A percentile compares a stretch with the other conserved stretches of the same genome.
Evolutionary conservation across 768 basidiomycete species (phyloP).

Genomic region (Leucogyrophana mollusca): DNA sequence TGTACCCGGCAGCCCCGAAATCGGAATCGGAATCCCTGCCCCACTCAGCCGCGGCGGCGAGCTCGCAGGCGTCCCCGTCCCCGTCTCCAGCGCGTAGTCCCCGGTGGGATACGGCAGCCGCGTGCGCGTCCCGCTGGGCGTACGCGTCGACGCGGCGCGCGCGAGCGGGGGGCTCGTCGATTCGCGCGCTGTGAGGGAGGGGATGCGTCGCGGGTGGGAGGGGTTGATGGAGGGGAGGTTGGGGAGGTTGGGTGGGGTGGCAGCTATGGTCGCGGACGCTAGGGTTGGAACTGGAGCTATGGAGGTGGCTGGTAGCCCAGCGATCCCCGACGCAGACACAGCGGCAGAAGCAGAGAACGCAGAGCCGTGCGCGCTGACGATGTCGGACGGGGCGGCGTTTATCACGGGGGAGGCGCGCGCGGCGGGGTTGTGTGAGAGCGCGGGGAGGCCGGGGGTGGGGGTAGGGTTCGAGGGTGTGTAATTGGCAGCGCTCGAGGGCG

Average conservation of each 20-base stretch:
- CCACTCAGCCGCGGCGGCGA: constrained; percentile 40
- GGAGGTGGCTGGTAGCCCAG: too few species aligned
- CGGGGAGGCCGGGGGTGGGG: constrained; percentile 8
- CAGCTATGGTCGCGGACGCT: too few species aligned
- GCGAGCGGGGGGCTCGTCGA: constrained; percentile 65
- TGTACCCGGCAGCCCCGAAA: constrained; percentile 46
- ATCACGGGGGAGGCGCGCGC: too few species aligned
- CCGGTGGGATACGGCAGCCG: constrained; percentile 82
- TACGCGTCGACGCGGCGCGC: constrained; percentile 38
- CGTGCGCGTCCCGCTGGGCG: constrained; percentile 22
- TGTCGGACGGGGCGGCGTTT: too few species aligned
- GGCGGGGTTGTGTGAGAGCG: constrained; percentile 37
- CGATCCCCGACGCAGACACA: too few species aligned
- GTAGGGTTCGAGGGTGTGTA: constrained; percentile 18
- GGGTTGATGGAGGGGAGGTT: neutral
- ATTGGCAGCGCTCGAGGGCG: constrained; percentile 20
- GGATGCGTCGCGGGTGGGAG: constrained; percentile 29
- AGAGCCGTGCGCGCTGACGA: too few species aligned
- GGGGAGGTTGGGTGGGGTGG: too few species aligned
- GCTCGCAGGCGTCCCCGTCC: constrained; percentile 37
- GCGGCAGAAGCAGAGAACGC: too few species aligned
- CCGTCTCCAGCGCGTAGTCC: constrained; percentile 59
- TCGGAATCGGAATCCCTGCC: constrained; percentile 33
- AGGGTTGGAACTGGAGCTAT: too few species aligned
- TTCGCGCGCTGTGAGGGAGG: constrained; percentile 50